These are phyloP conservation scores for Chaetoscypha palmicola DNA, from an alignment of 2,329 filamentous ascomycete genomes.

Conservation along the genomic window DNA sequence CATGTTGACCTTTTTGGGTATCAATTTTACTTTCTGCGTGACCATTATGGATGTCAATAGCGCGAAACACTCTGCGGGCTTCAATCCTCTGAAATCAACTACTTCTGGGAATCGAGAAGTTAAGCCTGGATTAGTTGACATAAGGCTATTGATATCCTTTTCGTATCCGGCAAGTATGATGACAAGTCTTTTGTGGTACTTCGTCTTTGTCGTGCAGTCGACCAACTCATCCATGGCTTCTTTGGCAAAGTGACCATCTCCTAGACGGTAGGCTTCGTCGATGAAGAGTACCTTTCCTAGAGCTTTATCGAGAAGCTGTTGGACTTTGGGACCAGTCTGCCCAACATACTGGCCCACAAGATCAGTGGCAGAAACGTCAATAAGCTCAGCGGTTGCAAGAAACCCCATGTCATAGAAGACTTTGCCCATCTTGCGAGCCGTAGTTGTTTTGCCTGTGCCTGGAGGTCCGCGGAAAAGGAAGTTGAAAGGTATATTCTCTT, in stretches of 20 bases:
- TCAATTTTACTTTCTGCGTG: background rate
- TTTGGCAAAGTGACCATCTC: conserved; percentile 40
- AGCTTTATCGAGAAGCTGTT: conserved; percentile 44
- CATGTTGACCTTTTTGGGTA: conserved; percentile 2
- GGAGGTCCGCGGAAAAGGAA: conserved; percentile 51
- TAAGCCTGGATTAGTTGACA: conserved; percentile 45
- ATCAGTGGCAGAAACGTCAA: conserved; percentile 62
- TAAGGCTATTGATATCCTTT: conserved; percentile 45
- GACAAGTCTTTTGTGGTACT: conserved; percentile 44
- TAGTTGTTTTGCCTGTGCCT: conserved; percentile 67
- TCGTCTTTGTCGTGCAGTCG: conserved; percentile 38
- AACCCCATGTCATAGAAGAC: conserved; percentile 71
- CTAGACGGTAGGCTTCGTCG: conserved; percentile 52
- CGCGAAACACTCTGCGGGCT: conserved; percentile 31
- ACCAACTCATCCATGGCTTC: conserved; percentile 71
- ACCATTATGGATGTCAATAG: background rate
- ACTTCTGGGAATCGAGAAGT: conserved; percentile 48
- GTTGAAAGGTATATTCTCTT: conserved; percentile 46
- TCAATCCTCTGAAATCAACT: conserved; percentile 36
- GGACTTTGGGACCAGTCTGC: conserved; percentile 61
- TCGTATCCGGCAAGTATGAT: conserved; percentile 53
- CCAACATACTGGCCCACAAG: conserved; percentile 63
- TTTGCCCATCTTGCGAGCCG: conserved; percentile 66
- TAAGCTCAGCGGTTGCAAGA: conserved; percentile 49
- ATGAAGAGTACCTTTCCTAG: conserved; percentile 52